Evolutionary conservation across 2,329 filamentous ascomycete genomes (phyloP), one percentile per base, ranked within the genome.

Genomic region (Fusarium tanahbumbuense): DNA sequence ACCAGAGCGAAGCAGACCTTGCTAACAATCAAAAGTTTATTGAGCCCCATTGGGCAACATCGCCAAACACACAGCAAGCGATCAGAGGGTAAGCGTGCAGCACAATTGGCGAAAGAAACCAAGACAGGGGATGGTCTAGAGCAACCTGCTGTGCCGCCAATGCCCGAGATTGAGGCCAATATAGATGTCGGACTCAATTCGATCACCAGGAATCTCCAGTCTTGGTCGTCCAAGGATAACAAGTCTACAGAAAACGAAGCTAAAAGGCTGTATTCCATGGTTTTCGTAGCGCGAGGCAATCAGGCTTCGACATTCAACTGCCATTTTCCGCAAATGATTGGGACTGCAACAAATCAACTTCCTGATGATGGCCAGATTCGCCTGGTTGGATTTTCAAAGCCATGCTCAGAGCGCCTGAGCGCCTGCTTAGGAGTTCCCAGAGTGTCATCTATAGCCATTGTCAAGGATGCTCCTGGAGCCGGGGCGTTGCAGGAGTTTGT

Each of bases 141-240:
- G 42, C 62, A 64, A 41, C 63, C 42, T 81, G 79, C 83, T 81
- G 46, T 68, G 64, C 48, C 78, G 5, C 75, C 76, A 4, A 62
- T 65, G 18, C 88, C 89, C 6, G 87, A 86, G 49, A 79, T 93
- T 11, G 78, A 80, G n/a, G 79, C 80, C 6, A 85, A 85, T 66
- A 76, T 93, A 41, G 87, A 92, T 50, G 80, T 92, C 49, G 92
- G 92, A 5, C 81, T 93, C 46, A 87, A 89, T 71, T 84, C 81
- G 60, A 88, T 93, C 60, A 90, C 88, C 8, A 85, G 88, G 20
- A 83, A 82, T 50, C 83, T 94, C 4, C 85, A 90, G 64, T 75
- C 78, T 22, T 73, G 80, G 28, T 79, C 83, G 16, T 54, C 40
- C n/a, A 25, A 50, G 12, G 37, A 46, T 13, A 28, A 45, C 8